Percentiles rank a stretch among this genome's conserved stretches.
Conservation (phyloP, 2,329 filamentous ascomycete genomes). For the Arthrobotrys musiformis region DNA sequence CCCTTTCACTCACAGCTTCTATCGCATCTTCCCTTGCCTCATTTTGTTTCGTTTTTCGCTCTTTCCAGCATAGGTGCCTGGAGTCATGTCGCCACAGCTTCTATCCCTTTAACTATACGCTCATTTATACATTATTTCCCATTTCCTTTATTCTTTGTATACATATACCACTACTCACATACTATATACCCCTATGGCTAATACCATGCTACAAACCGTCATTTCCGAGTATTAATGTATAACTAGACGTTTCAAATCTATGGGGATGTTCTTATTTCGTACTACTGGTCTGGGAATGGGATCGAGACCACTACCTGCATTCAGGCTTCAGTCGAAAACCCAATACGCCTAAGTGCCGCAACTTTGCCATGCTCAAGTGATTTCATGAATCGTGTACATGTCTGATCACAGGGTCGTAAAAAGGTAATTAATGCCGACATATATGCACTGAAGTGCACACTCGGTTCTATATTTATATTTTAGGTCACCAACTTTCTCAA, state of each 20-base stretch:
- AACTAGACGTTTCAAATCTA: background rate
- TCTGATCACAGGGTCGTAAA: background rate
- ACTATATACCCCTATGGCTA: conserved; percentile 10
- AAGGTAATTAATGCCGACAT: background rate
- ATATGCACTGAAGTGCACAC: background rate
- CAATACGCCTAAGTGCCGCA: background rate
- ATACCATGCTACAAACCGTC: conserved; percentile 5
- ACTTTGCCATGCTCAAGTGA: background rate
- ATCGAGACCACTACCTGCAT: too few species aligned
- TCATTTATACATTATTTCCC: conserved; percentile 18
- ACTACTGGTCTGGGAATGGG: too few species aligned
- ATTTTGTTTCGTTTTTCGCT: conserved; percentile 10
- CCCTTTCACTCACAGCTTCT: conserved; percentile 4
- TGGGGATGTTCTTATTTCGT: too few species aligned
- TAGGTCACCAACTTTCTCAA: background rate
- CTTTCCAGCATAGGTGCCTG: conserved; percentile 37
- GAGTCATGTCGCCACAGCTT: conserved; percentile 13
- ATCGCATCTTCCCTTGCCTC: conserved; percentile 13
- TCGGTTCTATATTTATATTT: background rate
- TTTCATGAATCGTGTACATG: background rate
- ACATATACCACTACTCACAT: conserved; percentile 25
- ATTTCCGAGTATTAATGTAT: background rate
- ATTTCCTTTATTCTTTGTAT: conserved; percentile 29
- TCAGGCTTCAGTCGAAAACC: too few species aligned
- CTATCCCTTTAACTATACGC: background rate